phyloP scores from a whole-genome alignment of 1,139 yeast genomes.

The Candida sanyaensis region DNA sequence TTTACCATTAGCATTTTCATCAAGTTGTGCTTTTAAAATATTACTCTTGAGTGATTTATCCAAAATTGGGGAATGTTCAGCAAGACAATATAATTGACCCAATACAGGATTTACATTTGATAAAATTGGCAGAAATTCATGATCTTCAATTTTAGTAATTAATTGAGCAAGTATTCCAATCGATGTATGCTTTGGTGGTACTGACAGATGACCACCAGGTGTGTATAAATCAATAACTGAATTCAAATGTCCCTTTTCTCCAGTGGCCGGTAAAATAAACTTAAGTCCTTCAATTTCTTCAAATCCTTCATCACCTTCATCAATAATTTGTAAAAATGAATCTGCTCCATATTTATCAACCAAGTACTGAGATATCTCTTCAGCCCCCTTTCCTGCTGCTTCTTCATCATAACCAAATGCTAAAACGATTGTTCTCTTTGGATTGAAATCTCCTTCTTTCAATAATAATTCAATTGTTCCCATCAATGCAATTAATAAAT shows the following conservation, averaged over 20 bases:
- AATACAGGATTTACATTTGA: slow-evolving; percentile 45
- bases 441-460: slow-evolving; percentile 33
- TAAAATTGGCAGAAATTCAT: slow-evolving; percentile 34
- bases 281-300: slow-evolving; percentile 42
- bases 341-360: slow-evolving; percentile 38
- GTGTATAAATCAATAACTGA: slow-evolving; percentile 38
- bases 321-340: slow-evolving; percentile 43
- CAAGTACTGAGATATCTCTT: slow-evolving; percentile 30
- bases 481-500: slow-evolving; percentile 40
- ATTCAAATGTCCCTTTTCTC: slow-evolving; percentile 49
- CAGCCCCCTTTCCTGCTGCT: slow-evolving; percentile 40
- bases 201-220: slow-evolving; percentile 52
- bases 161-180: slow-evolving; percentile 48
- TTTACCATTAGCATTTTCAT: slow-evolving; percentile 39
- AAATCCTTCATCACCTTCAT: slow-evolving; percentile 44
- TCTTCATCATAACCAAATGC: slow-evolving; percentile 56
- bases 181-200: slow-evolving; percentile 50
- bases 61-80: slow-evolving; percentile 37
- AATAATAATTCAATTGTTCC: slow-evolving; percentile 45
- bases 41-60: slow-evolving; percentile 32
- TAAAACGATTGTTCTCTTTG: slow-evolving; percentile 42
- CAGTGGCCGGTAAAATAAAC: slow-evolving; percentile 57
- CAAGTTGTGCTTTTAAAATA: slow-evolving; percentile 44
- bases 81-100: slow-evolving; percentile 43
- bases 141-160: slow-evolving; percentile 37